Evolutionary conservation across 371 early-diverging fungal species (phyloP), one percentile per base, ranked within the genome.

Genomic region (Lichtheimia corymbifera): DNA sequence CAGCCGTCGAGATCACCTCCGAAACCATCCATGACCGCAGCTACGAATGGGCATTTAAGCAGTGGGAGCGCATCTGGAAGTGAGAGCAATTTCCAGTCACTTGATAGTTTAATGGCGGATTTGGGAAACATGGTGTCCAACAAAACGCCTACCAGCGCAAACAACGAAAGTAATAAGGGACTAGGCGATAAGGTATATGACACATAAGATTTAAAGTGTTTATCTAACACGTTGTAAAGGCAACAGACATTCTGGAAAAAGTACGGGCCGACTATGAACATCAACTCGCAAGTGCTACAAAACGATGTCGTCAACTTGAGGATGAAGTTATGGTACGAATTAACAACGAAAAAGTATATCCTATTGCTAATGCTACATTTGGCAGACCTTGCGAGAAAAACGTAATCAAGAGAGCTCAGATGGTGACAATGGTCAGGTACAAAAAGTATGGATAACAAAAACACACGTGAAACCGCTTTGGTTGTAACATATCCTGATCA

Each of bases 71-170:
- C 63, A 18, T 58, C 64, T 53, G 67, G 70, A 20, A 71, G 72
- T 14, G 71, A 70, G 11, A 76, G 78, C 52, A 83, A 86, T 55
- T 84, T 83, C 64, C 76, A 85, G 15, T 86, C 87, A 3, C 65
- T 92, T 55, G 93, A 94, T 67, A 88, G 86, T 61, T 72, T 94
- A 45, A 94, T 94, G 94, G 88, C 89, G 9, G 93, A 93, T 67
- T 66, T 94, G 15, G 92, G 91, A 7, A 83, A 83, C 62, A 88
- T 91, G 86, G 78, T 91, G 24, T 35, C 52, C 53, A 53, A 53
- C 50, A 73, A 65, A 35, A 62, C 47, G 47, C 47, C 47, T 17
- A 47, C 65, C 24, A 40, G 44, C 18, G 24, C 28, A n/a, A 56
- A 43, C 43, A 22, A 45, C 43, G 50, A 28, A 9, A 27, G 15